Conservation (phyloP, 371 early-diverging fungal species). For the Circinella umbellata region DNA sequence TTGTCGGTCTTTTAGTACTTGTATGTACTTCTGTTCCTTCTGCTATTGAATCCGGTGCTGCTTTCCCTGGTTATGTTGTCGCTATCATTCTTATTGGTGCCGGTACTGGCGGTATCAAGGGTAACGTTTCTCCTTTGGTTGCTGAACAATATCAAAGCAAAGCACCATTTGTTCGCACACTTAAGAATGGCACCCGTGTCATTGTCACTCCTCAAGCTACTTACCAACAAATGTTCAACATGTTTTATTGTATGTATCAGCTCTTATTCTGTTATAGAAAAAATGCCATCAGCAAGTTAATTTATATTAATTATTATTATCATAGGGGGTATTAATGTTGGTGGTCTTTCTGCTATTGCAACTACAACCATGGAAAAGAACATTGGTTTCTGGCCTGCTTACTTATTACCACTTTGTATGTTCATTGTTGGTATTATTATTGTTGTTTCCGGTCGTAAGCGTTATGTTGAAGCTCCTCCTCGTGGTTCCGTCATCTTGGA, state of each 20-base stretch:
- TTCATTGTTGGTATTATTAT: conserved; percentile 66
- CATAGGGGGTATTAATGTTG: conserved; percentile 60
- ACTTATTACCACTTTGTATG: conserved; percentile 71
- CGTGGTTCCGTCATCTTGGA: conserved; percentile 61
- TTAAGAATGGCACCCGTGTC: conserved; percentile 29
- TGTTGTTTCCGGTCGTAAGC: conserved; percentile 61
- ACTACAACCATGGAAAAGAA: conserved; percentile 59
- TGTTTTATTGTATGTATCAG: conserved; percentile 22
- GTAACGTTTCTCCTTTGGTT: conserved; percentile 52
- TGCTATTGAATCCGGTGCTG: conserved; percentile 56
- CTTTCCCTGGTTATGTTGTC: conserved; percentile 70
- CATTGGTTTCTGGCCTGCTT: conserved; percentile 70
- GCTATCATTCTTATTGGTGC: conserved; percentile 74
- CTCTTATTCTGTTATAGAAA: neutral
- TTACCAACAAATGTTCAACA: conserved; percentile 35
- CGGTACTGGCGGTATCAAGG: conserved; percentile 58
- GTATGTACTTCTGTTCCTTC: conserved; percentile 65
- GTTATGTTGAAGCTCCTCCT: conserved; percentile 65
- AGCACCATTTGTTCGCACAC: conserved; percentile 36
- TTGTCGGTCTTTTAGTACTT: conserved; percentile 73
- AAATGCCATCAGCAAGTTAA: too few relatives aligned
- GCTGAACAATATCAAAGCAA: conserved; percentile 48
- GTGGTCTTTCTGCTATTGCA: conserved; percentile 66
- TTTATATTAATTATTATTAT: neutral
- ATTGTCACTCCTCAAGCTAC: conserved; percentile 35